A percentile compares a stretch with the other conserved stretches of the same genome.
phyloP scores from a whole-genome alignment of 768 basidiomycete species.

The Lactarius evosmus region DNA sequence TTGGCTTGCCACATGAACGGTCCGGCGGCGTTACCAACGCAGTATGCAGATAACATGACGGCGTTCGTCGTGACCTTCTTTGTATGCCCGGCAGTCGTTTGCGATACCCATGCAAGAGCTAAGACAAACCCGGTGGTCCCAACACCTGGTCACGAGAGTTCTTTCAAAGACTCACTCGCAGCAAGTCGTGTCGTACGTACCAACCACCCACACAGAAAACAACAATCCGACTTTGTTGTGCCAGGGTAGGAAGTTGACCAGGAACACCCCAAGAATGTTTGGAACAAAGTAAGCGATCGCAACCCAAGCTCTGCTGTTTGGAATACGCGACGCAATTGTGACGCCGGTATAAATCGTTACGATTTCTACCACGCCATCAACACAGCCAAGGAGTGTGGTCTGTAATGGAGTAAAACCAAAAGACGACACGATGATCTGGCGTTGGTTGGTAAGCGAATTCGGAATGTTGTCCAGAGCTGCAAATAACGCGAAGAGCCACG shows the following conservation, averaged over 20 bases:
- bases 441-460: slow-evolving; percentile 65
- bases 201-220: slow-evolving; percentile 52
- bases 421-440: slow-evolving; percentile 58
- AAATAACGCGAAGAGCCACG: slow-evolving; percentile 74
- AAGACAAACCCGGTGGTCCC: slow-evolving; percentile 59
- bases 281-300: slow-evolving; percentile 61
- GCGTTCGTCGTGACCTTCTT: slow-evolving; percentile 70
- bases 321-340: slow-evolving; percentile 50
- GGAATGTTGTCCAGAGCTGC: slow-evolving; percentile 59
- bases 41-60: slow-evolving; percentile 70
- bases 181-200: slow-evolving; percentile 36
- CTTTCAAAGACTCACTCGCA: neutral
- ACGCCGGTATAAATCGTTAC: slow-evolving; percentile 68
- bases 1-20: slow-evolving; percentile 75
- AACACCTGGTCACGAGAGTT: slow-evolving; percentile 36
- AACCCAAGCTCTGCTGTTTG: slow-evolving; percentile 62
- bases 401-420: slow-evolving; percentile 64
- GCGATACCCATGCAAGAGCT: slow-evolving; percentile 60
- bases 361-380: slow-evolving; percentile 64
- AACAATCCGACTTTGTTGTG: slow-evolving; percentile 61
- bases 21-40: slow-evolving; percentile 61
- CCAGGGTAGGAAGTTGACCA: slow-evolving; percentile 66
- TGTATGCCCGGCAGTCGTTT: slow-evolving; percentile 67
- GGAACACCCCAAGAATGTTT: slow-evolving; percentile 56
- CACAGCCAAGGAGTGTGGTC: slow-evolving; percentile 67